phyloP scores from a whole-genome alignment of 768 basidiomycete species.

The Rickenella mellea region DNA sequence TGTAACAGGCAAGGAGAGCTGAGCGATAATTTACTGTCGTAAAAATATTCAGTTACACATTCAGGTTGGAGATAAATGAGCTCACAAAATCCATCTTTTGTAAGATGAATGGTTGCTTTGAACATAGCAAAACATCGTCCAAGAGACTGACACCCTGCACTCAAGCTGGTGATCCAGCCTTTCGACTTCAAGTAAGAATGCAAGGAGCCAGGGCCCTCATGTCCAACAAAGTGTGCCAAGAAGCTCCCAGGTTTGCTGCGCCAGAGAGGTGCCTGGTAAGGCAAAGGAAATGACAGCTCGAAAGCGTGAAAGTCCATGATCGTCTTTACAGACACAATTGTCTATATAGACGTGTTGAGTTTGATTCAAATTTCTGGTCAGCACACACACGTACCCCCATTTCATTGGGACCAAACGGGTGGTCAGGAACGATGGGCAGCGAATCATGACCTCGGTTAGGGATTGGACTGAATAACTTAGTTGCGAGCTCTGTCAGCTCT shows the following conservation, averaged over 20 bases:
- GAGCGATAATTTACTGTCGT: constrained; percentile 62
- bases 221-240: constrained; percentile 76
- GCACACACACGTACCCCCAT: constrained; percentile 45
- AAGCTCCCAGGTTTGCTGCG: constrained; percentile 70
- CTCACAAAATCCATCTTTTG: constrained; percentile 80
- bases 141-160: constrained; percentile 57
- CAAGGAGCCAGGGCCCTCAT: constrained; percentile 89
- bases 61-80: constrained; percentile 8
- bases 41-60: background rate
- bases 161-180: constrained; percentile 76
- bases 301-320: constrained; percentile 80
- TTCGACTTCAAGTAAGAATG: constrained; percentile 83
- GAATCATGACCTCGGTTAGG: constrained; percentile 50
- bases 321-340: constrained; percentile 78
- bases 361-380: background rate
- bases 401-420: constrained; percentile 66
- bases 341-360: constrained; percentile 32
- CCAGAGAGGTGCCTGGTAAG: constrained; percentile 65
- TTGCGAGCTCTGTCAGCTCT: constrained; percentile 52
- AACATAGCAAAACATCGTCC: constrained; percentile 85
- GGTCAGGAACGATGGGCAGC: constrained; percentile 57
- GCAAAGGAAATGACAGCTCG: constrained; percentile 75
- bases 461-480: constrained; percentile 63
- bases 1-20: constrained; percentile 61
- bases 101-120: constrained; percentile 73